Base-by-base conservation (phyloP, 2,329 filamentous ascomycete genomes). In the Exophiala bonariae region DNA sequence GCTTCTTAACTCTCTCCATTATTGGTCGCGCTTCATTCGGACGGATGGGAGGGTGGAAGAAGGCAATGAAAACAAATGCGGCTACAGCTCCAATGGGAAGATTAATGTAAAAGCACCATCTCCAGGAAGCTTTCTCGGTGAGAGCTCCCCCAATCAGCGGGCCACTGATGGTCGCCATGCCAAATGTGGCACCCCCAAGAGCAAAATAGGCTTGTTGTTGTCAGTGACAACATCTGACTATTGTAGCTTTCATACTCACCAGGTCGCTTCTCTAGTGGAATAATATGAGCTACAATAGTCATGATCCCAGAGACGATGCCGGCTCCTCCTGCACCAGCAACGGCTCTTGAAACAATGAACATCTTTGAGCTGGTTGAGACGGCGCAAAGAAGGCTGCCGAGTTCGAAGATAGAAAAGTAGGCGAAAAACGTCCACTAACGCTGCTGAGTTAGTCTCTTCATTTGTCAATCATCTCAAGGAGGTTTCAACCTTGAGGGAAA, bases 41-140 rank as follows among this genome's bases (percentile, higher is more conserved):
- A 35, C 40, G 41, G n/a, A 32, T 23, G 3, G 47, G 41, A 16
- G 40, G 40, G 6, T 37, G 33, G 41, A 50, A 50, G 32, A 50
- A 41, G 11, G 39, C 20, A 19, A 41, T 41, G 18, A 50, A 36
- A 2, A 76, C 68, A 41, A 65, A 41, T 54, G 76, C 66, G 1
- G 62, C 60, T 7, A 66, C 9, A 59, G 71, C 35, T 3, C 68
- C 68, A 9, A 67, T 47, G 0, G 66, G 64, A 2, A 69, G 51
- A 35, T 70, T 71, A 48, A 71, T 59, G 44, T 66, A 72, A 50
- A 72, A 77, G 13, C 26, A 70, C 68, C 70, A 73, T 33, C 69
- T 58, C 71, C 71, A 74, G 2, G 60, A 60, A 0, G 59, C 59
- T 16, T 65, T 57, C 28, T 67, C 53, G 0, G 71, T 72, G 7